A percentile compares a stretch with the other conserved stretches of the same genome.
Evolutionary conservation across 306 rosid species (phyloP).

Genomic region (Malus fusca): DNA sequence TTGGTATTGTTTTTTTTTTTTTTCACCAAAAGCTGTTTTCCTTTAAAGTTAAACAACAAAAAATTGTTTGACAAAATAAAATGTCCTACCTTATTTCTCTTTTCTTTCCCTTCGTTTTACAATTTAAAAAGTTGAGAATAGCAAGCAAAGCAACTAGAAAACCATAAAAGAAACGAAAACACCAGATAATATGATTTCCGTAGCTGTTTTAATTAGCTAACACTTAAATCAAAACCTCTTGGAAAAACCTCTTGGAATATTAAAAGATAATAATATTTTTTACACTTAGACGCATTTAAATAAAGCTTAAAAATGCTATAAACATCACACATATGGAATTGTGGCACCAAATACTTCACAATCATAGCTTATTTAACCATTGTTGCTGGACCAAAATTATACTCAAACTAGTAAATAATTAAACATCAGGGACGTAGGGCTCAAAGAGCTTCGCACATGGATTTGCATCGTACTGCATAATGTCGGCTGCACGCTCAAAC

Average conservation of each 20-base stretch:
- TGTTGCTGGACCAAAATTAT: conserved; percentile 22
- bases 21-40: too few species aligned
- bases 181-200: background rate
- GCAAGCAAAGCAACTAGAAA: background rate
- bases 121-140: too few species aligned
- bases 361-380: conserved; percentile 7
- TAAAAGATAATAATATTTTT: background rate
- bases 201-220: background rate
- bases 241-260: background rate
- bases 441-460: conserved; percentile 86
- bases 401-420: conserved; percentile 2
- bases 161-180: background rate
- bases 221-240: background rate
- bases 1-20: too few species aligned
- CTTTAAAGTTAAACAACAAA: too few species aligned
- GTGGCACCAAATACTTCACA: background rate
- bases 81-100: too few species aligned
- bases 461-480: conserved; percentile 71
- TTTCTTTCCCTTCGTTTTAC: too few species aligned
- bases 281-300: background rate
- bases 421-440: conserved; percentile 40
- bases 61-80: too few species aligned
- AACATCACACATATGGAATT: background rate
- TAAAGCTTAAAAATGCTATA: background rate
- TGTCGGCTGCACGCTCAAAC: conserved; percentile 86